phyloP scores from a whole-genome alignment of 75 land plant species.

The Gnetum montanum region DNA sequence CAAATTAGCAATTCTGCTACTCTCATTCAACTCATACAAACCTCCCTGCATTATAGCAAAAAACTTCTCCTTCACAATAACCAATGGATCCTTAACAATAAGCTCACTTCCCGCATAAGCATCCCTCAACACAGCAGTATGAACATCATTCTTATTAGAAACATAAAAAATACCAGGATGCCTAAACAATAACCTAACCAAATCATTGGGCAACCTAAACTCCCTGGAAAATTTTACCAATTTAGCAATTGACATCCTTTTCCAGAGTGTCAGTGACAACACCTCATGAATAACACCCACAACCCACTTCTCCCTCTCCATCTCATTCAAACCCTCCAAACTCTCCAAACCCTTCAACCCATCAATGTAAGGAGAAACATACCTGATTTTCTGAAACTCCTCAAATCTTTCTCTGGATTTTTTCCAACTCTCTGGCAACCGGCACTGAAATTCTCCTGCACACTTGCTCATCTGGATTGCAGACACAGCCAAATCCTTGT shows the following conservation, averaged over 20 bases:
- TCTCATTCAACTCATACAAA: conserved; percentile 40
- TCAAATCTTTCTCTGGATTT: conserved; percentile 26
- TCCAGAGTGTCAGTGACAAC: conserved; percentile 60
- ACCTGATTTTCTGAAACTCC: conserved; percentile 48
- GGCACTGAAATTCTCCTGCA: conserved; percentile 20
- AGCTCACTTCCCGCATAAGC: conserved; percentile 48
- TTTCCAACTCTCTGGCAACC: conserved; percentile 34
- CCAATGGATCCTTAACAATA: conserved; percentile 62
- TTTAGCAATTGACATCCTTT: conserved; percentile 49
- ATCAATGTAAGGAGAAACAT: conserved; percentile 60
- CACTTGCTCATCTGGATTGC: conserved; percentile 13
- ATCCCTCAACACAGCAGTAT: conserved; percentile 67
- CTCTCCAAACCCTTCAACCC: conserved; percentile 15
- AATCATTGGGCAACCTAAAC: conserved; percentile 50
- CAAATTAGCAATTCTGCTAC: conserved; percentile 27
- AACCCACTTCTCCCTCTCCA: conserved; percentile 64
- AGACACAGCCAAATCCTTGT: conserved; percentile 39
- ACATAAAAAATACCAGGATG: conserved; percentile 78
- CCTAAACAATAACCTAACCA: conserved; percentile 36
- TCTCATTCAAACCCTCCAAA: conserved; percentile 17
- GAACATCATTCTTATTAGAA: conserved; percentile 48
- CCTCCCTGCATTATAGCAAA: conserved; percentile 71
- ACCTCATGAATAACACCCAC: conserved; percentile 73
- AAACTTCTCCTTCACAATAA: conserved; percentile 62
- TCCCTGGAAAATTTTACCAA: conserved; percentile 51